Evolutionary conservation across 2,329 filamentous ascomycete genomes (phyloP).

Genomic region (Pleurostoma richardsiae): DNA sequence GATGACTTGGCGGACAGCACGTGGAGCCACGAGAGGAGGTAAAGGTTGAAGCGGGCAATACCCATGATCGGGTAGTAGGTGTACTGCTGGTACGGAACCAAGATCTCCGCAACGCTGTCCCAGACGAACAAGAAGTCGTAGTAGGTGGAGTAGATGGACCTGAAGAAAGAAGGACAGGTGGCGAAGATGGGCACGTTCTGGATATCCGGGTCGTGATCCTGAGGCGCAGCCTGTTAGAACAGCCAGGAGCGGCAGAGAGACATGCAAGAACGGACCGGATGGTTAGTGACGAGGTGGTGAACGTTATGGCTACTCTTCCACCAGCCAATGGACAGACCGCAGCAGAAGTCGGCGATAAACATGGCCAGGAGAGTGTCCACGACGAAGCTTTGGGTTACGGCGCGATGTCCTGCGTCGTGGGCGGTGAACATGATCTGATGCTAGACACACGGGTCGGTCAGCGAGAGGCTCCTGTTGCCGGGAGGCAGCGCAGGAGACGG

Average conservation of each 20-base stretch:
- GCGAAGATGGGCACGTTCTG: constrained; percentile 68
- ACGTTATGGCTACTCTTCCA: constrained; percentile 68
- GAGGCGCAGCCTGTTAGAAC: not conserved
- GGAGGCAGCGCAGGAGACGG: not conserved
- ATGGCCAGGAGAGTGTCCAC: constrained; percentile 56
- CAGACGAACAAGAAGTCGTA: constrained; percentile 62
- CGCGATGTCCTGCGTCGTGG: constrained; percentile 60
- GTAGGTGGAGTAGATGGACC: constrained; percentile 57
- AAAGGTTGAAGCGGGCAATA: constrained; percentile 69
- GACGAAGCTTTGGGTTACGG: constrained; percentile 55
- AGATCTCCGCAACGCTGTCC: constrained; percentile 53
- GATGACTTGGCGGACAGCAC: constrained; percentile 52
- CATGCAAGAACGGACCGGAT: constrained; percentile 33
- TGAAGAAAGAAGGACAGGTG: constrained; percentile 60
- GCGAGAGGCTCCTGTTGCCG: constrained; percentile 5
- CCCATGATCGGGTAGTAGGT: constrained; percentile 65
- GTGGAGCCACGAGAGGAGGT: constrained; percentile 62
- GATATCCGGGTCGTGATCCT: constrained; percentile 54
- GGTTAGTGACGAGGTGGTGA: constrained; percentile 62
- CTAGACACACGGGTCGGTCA: constrained; percentile 22
- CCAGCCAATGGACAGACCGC: constrained; percentile 62
- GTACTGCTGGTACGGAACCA: constrained; percentile 58
- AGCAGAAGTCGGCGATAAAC: constrained; percentile 61
- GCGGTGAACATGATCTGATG: constrained; percentile 66
- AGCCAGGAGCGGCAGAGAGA: not conserved